Conservation (phyloP, 176 grass and related monocot species). For the Phoenix roebelenii region DNA sequence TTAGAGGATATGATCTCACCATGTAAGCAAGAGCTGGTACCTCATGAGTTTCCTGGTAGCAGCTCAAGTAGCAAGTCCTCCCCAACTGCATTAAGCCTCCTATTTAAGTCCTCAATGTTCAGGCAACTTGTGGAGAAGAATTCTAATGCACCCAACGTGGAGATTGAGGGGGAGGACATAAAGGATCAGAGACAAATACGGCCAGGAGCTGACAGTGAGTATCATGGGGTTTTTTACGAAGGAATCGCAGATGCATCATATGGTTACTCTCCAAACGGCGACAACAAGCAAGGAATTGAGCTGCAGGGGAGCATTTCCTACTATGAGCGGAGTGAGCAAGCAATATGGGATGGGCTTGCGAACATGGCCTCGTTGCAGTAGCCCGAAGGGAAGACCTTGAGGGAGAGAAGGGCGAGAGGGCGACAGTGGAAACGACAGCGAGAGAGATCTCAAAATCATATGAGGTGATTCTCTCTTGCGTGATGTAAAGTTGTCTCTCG, state of each 20-base stretch:
- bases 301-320: conserved; percentile 2
- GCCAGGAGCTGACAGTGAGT: background rate
- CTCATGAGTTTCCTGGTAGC: background rate
- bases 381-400: background rate
- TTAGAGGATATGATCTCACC: conserved; percentile 12
- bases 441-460: too few species aligned
- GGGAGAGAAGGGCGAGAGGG: background rate
- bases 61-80: conserved; percentile 24
- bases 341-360: background rate
- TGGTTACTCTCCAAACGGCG: background rate
- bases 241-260: background rate
- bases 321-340: background rate
- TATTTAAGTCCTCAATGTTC: conserved; percentile 63
- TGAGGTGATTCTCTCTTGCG: too few species aligned
- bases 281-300: background rate
- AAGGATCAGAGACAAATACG: background rate
- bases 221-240: background rate
- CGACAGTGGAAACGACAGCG: too few species aligned
- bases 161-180: background rate
- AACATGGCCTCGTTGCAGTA: background rate
- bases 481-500: too few species aligned
- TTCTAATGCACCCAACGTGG: too few species aligned
- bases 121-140: conserved; percentile 45
- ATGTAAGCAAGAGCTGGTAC: conserved; percentile 10
- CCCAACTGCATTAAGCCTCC: conserved; percentile 46